Base-by-base conservation (phyloP, 345 rosid species). In the Pseudoturritis turrita region DNA sequence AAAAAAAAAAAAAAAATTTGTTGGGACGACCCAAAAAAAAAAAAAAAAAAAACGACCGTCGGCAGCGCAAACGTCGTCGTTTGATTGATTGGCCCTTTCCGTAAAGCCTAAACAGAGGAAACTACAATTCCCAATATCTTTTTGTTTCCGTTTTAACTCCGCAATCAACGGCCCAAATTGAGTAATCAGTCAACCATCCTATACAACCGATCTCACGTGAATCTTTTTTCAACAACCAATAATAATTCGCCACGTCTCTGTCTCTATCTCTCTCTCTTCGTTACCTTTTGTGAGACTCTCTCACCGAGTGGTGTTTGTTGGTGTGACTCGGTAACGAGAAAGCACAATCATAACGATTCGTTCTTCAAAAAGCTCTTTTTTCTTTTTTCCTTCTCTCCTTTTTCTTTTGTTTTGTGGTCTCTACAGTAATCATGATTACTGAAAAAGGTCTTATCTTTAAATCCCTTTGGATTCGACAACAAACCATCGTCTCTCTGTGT, bases 91-190 rank as follows among this genome's bases (percentile, higher is more conserved):
- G 70, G 74, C 47, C 55, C 78, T 63, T 72, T 60, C 11, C 7
- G 0, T 43, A 68, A 70, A 70, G 72, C n/a, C 62, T 26, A 64
- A 52, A 61, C 81, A 73, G 69, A 31, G 71, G 43, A 66, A 64
- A 57, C 80, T 79, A 67, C 80, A 65, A 77, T 83, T 80, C 79
- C 83, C 83, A 68, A 76, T 70, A 74, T 62, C 74, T 78, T 85
- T n/a, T n/a, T n/a, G n/a, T n/a, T n/a, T 83, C 29, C 61, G 15
- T 53, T n/a, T n/a, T 47, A 70, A 0, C 13, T 52, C 87, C 89
- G 88, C 80, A 78, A 82, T 80, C 79, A 58, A 76, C 87, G 92
- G 83, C 79, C 79, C 63, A 68, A 77, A 59, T 73, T 11, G 19
- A 64, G 43, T 17, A 52, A 47, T 63, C 43, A 28, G 63, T 79